phyloP scores from a whole-genome alignment of 345 rosid species.

The Salix suchowensis region DNA sequence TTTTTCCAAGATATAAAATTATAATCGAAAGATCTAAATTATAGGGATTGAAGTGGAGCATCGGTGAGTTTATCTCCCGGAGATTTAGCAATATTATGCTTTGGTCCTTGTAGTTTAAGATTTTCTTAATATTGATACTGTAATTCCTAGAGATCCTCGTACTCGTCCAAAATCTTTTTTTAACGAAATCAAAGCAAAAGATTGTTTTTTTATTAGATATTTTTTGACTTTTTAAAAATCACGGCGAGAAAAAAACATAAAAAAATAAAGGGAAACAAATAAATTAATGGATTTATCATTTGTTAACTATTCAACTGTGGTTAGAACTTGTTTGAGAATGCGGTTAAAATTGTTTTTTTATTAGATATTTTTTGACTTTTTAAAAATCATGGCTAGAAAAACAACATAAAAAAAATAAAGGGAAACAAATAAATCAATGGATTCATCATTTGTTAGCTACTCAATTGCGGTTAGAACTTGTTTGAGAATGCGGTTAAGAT shows the following conservation, averaged over 20 bases:
- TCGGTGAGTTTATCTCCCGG: too few relatives aligned
- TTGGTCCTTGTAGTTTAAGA: too few relatives aligned
- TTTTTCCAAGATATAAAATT: neutral
- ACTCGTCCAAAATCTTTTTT: too few relatives aligned
- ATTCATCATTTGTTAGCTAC: neutral
- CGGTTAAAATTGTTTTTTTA: neutral
- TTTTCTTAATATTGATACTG: too few relatives aligned
- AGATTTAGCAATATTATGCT: too few relatives aligned
- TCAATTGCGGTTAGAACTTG: neutral
- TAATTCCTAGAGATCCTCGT: too few relatives aligned
- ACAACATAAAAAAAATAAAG: neutral
- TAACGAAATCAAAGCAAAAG: too few relatives aligned
- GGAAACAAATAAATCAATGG: neutral
- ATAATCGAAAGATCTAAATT: neutral
- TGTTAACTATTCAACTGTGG: rapidly evolving
- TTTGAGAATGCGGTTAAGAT: neutral
- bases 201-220: neutral
- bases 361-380: neutral
- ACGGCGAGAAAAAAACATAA: neutral
- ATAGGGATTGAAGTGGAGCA: neutral
- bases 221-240: neutral
- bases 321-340: neutral
- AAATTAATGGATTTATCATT: neutral
- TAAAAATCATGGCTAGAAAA: neutral
- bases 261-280: neutral